Evolutionary conservation across 192 early-diverging fungal genomes (phyloP), one percentile per base, ranked within the genome.

Genomic region (Coemansia sp.): DNA sequence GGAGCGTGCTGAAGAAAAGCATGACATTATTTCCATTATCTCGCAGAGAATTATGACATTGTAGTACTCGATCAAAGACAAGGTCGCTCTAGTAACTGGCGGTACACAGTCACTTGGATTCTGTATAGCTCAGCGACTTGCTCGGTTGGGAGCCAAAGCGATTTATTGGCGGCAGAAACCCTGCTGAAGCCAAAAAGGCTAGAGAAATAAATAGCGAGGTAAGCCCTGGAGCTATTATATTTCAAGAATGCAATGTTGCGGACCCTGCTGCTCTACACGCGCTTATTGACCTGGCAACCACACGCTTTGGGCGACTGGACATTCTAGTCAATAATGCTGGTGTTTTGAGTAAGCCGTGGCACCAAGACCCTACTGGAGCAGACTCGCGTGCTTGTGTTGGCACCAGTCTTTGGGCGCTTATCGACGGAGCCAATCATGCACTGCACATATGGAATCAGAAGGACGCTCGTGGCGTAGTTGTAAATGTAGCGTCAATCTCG

Each of bases 401-500:
- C 52, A 81, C 88, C 60, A 84, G 89, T 64, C 51, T 90, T 23
- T 71, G 75, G 0, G 85, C 82, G 11, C 79, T 90, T 7, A 77
- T 92, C 16, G 66, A 82, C 14, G 87, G 84, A n/a, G 89, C 90
- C 12, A 80, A 82, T n/a, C 53, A 87, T 12, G 90, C 84, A 0
- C 50, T 89, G 26, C 60, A 81, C 17, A 65, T 81, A 32, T 72
- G 89, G 68, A 49, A 64, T 15, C 62, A 72, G 11, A 60, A 76
- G 1, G n/a, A 37, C 3, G 52, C 71, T 15, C 69, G 64, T 6
- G 88, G 86, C 3, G 78, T 88, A 5, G 81, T 88, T 2, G 56
- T 92, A 28, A 92, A 87, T 53, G 79, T 84, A 6, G 84, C 87
- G 5, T 88, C 86, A 1, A 56, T 82, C 20, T 85, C 89, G 1